These are phyloP conservation scores for Phytophthora pluvialis DNA, from an alignment of 352 stramenopile species.

Conservation along the genomic window DNA sequence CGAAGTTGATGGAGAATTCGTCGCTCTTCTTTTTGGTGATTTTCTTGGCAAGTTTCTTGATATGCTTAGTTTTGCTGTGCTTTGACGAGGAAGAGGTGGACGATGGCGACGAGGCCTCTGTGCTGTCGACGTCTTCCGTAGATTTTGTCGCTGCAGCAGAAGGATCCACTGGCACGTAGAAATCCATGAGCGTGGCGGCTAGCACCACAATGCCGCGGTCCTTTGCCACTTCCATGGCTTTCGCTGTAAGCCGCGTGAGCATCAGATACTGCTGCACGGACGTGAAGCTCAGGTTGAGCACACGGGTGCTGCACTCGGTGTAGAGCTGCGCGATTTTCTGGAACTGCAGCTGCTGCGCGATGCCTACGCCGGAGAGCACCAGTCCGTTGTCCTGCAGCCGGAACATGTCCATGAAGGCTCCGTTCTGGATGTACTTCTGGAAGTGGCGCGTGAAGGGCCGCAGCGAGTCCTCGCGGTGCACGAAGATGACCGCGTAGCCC, in stretches of 20 bases:
- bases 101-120: conserved; percentile 17
- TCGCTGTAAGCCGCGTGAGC: conserved; percentile 63
- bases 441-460: conserved; percentile 87
- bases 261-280: conserved; percentile 87
- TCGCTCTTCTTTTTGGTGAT: conserved; percentile 51
- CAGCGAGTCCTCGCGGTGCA: conserved; percentile 80
- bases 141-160: conserved; percentile 15
- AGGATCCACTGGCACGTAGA: conserved; percentile 63
- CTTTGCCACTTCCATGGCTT: conserved; percentile 62
- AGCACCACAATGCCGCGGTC: conserved; percentile 76
- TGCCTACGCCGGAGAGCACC: conserved; percentile 70
- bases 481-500: conserved; percentile 85
- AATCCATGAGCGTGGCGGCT: conserved; percentile 83
- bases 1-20: conserved; percentile 83
- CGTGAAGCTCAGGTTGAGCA: conserved; percentile 81
- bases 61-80: conserved; percentile 30
- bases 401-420: conserved; percentile 87
- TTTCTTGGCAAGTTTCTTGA: conserved; percentile 45
- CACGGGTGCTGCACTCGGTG: conserved; percentile 63
- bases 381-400: conserved; percentile 61
- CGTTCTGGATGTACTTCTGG: conserved; percentile 82
- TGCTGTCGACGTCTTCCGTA: conserved; percentile 4
- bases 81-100: conserved; percentile 35
- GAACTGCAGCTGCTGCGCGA: conserved; percentile 68
- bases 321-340: conserved; percentile 71